phyloP scores from a whole-genome alignment of 345 rosid genomes.

The Citrus unshiu region DNA sequence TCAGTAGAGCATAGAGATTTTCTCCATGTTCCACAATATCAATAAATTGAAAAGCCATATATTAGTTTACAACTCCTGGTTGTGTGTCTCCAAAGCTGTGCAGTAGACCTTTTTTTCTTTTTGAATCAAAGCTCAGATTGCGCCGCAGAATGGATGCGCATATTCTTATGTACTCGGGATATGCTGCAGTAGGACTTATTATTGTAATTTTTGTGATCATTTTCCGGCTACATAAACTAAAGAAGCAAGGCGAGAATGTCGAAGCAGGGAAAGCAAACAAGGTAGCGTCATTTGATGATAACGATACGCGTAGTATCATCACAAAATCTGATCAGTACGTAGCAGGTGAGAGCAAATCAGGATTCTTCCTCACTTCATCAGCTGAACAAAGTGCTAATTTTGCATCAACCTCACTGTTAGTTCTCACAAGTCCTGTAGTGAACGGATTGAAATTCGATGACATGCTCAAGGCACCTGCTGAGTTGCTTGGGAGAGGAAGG shows the following conservation, averaged over 20 bases:
- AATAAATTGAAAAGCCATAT: slow-evolving; percentile 12
- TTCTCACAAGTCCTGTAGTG: slow-evolving; percentile 42
- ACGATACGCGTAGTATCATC: slow-evolving; percentile 8
- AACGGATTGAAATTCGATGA: slow-evolving; percentile 50
- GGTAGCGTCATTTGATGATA: slow-evolving; percentile 28
- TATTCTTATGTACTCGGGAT: slow-evolving; percentile 46
- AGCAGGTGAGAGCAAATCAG: slow-evolving; percentile 23
- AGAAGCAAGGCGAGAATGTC: slow-evolving; percentile 15
- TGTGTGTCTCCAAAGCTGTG: background rate
- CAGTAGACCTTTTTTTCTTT: slow-evolving; percentile 9
- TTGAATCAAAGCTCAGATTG: slow-evolving; percentile 6
- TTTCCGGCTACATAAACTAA: slow-evolving; percentile 17
- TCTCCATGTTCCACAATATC: slow-evolving; percentile 20
- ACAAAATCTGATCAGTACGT: slow-evolving; percentile 21
- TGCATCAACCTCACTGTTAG: slow-evolving; percentile 36
- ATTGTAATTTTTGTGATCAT: slow-evolving; percentile 15
- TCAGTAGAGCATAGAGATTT: slow-evolving; percentile 27
- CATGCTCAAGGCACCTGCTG: slow-evolving; percentile 60
- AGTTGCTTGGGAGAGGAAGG: slow-evolving; percentile 53
- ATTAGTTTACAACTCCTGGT: background rate
- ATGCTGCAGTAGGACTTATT: slow-evolving; percentile 25
- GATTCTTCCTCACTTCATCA: slow-evolving; percentile 21
- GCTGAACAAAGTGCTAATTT: slow-evolving; percentile 18
- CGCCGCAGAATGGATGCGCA: slow-evolving; percentile 27
- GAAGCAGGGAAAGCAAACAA: slow-evolving; percentile 7